Evolutionary conservation across 495 filamentous ascomycete genomes (phyloP).

Genomic region (Aspergillus kassunensis): DNA sequence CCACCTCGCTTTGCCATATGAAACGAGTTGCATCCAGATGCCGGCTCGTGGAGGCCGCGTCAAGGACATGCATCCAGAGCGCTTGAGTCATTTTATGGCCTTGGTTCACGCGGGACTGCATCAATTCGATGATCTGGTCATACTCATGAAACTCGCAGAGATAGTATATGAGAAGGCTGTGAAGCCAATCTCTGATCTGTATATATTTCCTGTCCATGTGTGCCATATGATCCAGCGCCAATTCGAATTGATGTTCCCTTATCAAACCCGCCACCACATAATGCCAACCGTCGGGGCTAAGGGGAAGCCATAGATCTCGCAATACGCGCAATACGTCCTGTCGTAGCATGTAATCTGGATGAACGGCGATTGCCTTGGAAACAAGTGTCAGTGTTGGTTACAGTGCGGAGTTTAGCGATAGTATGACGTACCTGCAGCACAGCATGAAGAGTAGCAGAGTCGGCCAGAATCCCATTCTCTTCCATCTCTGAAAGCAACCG

Average conservation of each 20-base stretch:
- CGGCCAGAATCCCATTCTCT: conserved; percentile 51
- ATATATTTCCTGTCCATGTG: conserved; percentile 56
- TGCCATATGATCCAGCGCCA: conserved; percentile 71
- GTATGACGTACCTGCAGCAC: conserved; percentile 57
- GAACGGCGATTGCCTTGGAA: conserved; percentile 65
- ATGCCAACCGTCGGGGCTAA: conserved; percentile 61
- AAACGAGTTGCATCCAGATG: conserved; percentile 55
- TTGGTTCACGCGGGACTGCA: conserved; percentile 50
- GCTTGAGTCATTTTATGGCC: conserved; percentile 42
- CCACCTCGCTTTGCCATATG: conserved; percentile 60
- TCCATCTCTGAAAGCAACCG: conserved; percentile 69
- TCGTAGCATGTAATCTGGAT: conserved; percentile 79
- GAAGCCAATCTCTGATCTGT: conserved; percentile 62
- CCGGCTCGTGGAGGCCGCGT: conserved; percentile 51
- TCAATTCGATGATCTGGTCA: conserved; percentile 66
- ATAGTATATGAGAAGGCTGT: conserved; percentile 66
- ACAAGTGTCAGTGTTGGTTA: neutral
- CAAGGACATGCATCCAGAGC: conserved; percentile 70
- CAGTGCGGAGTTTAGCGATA: neutral
- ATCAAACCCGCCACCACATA: conserved; percentile 70
- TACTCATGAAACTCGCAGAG: conserved; percentile 68
- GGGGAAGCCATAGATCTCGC: conserved; percentile 61
- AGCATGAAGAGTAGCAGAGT: conserved; percentile 64
- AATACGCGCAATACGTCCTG: conserved; percentile 61
- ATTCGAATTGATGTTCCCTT: conserved; percentile 75